Conservation (phyloP, 2,329 filamentous ascomycete species). For the Triangularia setosa region DNA sequence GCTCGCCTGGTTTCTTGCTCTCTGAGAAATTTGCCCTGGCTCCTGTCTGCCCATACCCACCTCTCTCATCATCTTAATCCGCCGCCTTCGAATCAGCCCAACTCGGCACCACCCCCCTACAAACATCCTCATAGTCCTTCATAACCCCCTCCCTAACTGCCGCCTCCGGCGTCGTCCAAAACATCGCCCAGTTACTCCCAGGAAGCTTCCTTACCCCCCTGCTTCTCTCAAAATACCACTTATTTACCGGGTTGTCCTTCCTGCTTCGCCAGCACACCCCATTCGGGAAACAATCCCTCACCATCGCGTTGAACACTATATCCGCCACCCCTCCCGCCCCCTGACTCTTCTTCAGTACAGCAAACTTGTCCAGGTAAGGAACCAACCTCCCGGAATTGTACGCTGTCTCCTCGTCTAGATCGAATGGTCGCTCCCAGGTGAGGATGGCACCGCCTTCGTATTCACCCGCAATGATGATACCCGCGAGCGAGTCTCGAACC, state of each 20-base stretch:
- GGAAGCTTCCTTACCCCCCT: conserved; percentile 77
- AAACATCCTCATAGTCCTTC: conserved; percentile 71
- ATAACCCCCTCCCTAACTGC: conserved; percentile 53
- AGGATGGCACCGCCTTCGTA: conserved; percentile 95
- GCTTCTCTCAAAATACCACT: conserved; percentile 97
- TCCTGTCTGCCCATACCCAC: not conserved
- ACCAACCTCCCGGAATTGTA: conserved; percentile 63
- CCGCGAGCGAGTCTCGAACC: conserved; percentile 77
- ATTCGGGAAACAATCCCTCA: conserved; percentile 77
- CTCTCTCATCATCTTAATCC: conserved; percentile 47
- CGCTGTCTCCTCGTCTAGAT: conserved; percentile 50
- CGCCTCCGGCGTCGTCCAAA: conserved; percentile 80
- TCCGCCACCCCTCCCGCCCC: conserved; percentile 91
- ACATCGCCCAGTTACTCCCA: conserved; percentile 93
- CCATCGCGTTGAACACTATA: conserved; percentile 94
- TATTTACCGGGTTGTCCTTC: conserved; percentile 91
- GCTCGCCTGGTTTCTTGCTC: no score
- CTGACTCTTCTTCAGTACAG: conserved; percentile 82
- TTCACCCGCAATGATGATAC: conserved; percentile 89
- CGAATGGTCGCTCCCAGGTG: conserved; percentile 82
- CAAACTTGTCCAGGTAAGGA: conserved; percentile 96
- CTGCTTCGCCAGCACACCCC: conserved; percentile 92
- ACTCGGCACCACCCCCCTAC: conserved; percentile 58
- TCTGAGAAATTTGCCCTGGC: not conserved
- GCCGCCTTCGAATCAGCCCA: conserved; percentile 60